Conservation (phyloP, 768 basidiomycete genomes). For the Russula foetens region DNA sequence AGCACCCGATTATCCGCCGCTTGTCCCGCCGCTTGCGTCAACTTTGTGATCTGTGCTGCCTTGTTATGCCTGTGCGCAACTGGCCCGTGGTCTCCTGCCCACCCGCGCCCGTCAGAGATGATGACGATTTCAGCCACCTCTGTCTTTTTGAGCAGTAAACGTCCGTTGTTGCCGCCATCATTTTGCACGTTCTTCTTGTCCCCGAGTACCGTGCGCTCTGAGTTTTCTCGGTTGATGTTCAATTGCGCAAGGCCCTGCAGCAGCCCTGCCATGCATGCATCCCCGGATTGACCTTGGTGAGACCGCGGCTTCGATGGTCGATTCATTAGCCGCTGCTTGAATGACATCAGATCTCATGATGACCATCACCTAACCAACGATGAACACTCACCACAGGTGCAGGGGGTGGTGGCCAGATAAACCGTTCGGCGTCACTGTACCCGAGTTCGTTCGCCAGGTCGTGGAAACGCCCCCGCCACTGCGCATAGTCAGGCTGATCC, state of each 20-base stretch:
- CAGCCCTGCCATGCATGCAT: neutral
- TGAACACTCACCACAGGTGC: constrained; percentile 24
- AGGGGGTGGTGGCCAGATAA: constrained; percentile 59
- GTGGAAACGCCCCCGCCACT: constrained; percentile 58
- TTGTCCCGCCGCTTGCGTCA: constrained; percentile 36
- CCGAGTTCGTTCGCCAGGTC: constrained; percentile 54
- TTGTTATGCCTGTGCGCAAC: constrained; percentile 37
- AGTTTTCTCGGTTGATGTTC: constrained; percentile 30
- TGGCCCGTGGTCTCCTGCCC: constrained; percentile 22
- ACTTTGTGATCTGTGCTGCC: constrained; percentile 42
- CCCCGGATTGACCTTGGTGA: constrained; percentile 26
- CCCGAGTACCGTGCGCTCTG: constrained; percentile 12
- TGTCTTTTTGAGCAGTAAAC: constrained; percentile 8
- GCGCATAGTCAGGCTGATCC: constrained; percentile 59
- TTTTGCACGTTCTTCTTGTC: constrained; percentile 19
- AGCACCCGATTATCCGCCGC: constrained; percentile 51
- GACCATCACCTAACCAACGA: neutral
- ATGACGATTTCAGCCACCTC: constrained; percentile 34
- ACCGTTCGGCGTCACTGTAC: constrained; percentile 47
- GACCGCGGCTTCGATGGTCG: constrained; percentile 18
- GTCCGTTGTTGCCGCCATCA: neutral
- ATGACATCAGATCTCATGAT: neutral
- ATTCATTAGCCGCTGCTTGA: neutral
- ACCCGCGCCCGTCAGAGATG: constrained; percentile 36
- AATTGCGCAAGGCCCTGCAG: constrained; percentile 10